Evolutionary conservation across 139 green algal genomes (phyloP), one percentile per base, ranked within the genome.

Genomic region (Picochlorum sp.): DNA sequence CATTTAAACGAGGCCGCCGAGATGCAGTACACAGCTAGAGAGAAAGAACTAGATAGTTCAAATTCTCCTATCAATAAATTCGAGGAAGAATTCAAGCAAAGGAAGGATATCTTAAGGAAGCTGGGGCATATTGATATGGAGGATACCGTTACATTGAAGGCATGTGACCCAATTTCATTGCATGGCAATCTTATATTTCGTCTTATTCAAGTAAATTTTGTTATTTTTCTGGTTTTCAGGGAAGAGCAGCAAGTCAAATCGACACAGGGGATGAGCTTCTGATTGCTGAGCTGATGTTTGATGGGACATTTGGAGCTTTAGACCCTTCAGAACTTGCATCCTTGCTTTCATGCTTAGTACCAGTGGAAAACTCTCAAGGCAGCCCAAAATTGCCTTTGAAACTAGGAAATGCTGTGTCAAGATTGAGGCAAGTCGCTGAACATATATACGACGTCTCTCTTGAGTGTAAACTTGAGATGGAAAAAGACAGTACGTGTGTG

Each of bases 61-160:
- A 52, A 69, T 33, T 39, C 50, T 35, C 44, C 44, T 85, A 66
- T 30, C 62, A 85, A 61, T 22, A 71, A 60, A 35, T 87, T 86
- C 61, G 45, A 64, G 33, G 67, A 81, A 49, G 83, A 95, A 65
- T 67, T 62, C 33, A 72, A 65, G 47, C 60, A 73, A 31, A 70
- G 84, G 33, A 68, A 51, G 33, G 57, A 47, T 2, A 87, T 97
- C 56, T 77, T 99, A 52, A 73, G 74, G 24, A 73, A 76, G 63
- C 81, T 99, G 52, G 84, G 87, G 2, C 80, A 94, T 60, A 68
- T 96, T 7, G 68, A 82, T 10, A 73, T 56, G 0, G 79, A 84
- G 1, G 84, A 77, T 22, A 58, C 87, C 26, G 82, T 94, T 39
- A 45, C 44, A 29, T 50, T 87, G n/a, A 97, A 87, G 69, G n/a